Conservation (phyloP, 176 grass and related monocot genomes). For the Aechmea fasciata region DNA sequence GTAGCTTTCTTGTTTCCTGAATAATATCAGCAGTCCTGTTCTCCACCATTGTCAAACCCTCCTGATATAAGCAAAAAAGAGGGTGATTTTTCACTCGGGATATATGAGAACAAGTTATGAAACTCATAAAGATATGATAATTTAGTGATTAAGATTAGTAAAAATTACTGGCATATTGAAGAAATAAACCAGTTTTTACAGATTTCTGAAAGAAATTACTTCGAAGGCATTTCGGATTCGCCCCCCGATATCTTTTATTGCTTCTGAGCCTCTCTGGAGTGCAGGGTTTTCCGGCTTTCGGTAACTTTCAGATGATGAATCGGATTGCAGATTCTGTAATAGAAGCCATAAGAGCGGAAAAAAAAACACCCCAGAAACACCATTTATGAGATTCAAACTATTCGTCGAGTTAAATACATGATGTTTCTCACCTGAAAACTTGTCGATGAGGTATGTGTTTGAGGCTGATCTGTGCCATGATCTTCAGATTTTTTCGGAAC, state of each 20-base stretch:
- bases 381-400: background rate
- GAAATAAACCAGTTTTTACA: background rate
- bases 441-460: conserved; percentile 2
- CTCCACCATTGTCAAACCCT: conserved; percentile 35
- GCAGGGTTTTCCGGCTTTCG: conserved; percentile 44
- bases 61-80: conserved; percentile 22
- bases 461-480: background rate
- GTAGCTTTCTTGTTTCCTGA: conserved; percentile 46
- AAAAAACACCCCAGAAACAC: background rate
- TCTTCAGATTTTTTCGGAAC: conserved; percentile 10
- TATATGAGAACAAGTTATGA: background rate
- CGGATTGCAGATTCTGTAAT: conserved; percentile 38
- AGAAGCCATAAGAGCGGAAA: background rate
- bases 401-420: background rate
- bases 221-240: conserved; percentile 72
- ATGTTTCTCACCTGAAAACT: conserved; percentile 20
- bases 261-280: conserved; percentile 31
- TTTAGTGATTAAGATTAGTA: no score
- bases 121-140: background rate
- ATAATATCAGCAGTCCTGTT: conserved; percentile 20
- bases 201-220: conserved; percentile 22
- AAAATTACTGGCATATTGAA: background rate
- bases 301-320: conserved; percentile 46
- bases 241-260: conserved; percentile 62
- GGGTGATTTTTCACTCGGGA: background rate